Conservation (phyloP, 768 basidiomycete genomes). For the Holtermannia corniformis region DNA sequence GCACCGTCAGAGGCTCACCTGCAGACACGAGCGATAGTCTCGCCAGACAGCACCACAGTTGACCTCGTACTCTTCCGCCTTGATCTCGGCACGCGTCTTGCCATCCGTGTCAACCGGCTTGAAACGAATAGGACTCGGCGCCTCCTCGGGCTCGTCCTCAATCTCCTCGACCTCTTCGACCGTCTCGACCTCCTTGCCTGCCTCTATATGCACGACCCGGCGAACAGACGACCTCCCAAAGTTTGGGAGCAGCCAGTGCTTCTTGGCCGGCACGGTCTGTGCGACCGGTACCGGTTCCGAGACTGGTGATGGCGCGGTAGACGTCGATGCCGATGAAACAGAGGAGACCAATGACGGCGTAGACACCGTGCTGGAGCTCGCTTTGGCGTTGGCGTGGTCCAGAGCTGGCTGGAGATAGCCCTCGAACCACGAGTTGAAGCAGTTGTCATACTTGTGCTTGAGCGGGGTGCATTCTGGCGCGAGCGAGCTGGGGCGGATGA, state of each 20-base stretch:
- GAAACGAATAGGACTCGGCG: slow-evolving; percentile 2
- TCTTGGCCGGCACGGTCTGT: background rate
- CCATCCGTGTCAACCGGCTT: slow-evolving; percentile 43
- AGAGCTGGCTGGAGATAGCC: slow-evolving; percentile 74
- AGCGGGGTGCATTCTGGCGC: slow-evolving; percentile 77
- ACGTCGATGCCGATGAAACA: background rate
- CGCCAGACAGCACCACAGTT: slow-evolving; percentile 78
- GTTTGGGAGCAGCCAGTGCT: background rate
- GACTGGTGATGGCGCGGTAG: background rate
- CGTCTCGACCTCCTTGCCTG: background rate
- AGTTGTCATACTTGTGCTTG: slow-evolving; percentile 81
- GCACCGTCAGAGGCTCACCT: slow-evolving; percentile 49
- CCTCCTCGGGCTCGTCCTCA: background rate
- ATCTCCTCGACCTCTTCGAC: slow-evolving; percentile 5
- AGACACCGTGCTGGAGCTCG: slow-evolving; percentile 42
- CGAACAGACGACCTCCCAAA: background rate
- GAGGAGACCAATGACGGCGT: slow-evolving; percentile 13
- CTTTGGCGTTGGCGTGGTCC: slow-evolving; percentile 10
- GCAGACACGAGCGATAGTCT: slow-evolving; percentile 68
- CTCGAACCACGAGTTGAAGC: slow-evolving; percentile 97
- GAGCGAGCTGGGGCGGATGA: slow-evolving; percentile 53
- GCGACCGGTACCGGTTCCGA: background rate
- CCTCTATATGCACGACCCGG: background rate
- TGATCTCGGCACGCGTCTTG: slow-evolving; percentile 52
- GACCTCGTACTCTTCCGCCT: slow-evolving; percentile 77